Evolutionary conservation across 2,329 filamentous ascomycete species (phyloP), one percentile per base, ranked within the genome.

Genomic region (Ilyonectria sp.): DNA sequence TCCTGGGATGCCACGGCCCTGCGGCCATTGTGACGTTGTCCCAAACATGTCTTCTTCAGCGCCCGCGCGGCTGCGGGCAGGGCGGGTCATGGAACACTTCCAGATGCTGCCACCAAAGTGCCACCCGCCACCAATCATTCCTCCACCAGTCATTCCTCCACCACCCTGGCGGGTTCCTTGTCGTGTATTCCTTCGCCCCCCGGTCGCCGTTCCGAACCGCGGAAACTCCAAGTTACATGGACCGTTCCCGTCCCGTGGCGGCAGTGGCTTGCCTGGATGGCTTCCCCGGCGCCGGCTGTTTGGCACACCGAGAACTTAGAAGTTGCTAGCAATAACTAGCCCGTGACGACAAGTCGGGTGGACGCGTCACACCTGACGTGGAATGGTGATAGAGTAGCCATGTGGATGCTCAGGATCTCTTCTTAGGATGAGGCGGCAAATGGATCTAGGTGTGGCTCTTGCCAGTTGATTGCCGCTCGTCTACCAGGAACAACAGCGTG

Each of bases 21-120:
- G 35, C 23, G 54, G 15, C 53, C 44, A 29, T 65, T 54, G 89
- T 40, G 91, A 84, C 2, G 78, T 78, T 55, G 92, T 79, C 33
- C 61, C 49, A 60, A 62, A 49, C 66, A 66, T 61, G 46, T 29
- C 60, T 40, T 46, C 57, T 53, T 58, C 53, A 26, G 35, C 19
- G 9, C 29, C 19, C 19, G 50, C 40, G 60, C 53, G 59, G 60
- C n/a, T 21, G 52, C 44, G 19, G 35, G 50, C 31, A 9, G 10
- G 23, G 19, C 31, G 55, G 66, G 58, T 33, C 44, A 71, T 71
- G 65, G 72, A 71, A 74, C 67, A 68, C 65, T 74, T 71, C 72
- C 67, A 74, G 72, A 68, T 66, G 60, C 57, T 73, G 57, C 70
- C 70, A 73, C 69, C 53, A 64, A 68, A 61, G 37, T 47, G 29